Conservation (phyloP, 2,329 filamentous ascomycete genomes). For the Pseudogymnoascus sp. region DNA sequence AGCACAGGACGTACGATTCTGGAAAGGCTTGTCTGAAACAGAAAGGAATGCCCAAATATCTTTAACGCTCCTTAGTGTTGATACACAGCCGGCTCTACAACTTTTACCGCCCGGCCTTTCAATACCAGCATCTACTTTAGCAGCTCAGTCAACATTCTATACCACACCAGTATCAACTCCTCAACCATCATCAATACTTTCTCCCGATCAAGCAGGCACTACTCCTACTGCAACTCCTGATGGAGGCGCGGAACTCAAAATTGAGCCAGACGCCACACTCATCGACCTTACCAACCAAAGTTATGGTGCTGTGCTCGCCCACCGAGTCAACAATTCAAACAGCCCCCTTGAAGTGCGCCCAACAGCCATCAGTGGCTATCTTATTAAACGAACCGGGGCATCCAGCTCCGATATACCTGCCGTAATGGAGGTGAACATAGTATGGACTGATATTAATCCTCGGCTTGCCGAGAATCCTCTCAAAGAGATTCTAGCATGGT, state of each 20-base stretch:
- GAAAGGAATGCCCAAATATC: conserved; percentile 44
- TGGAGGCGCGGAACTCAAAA: conserved; percentile 38
- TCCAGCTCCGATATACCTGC: conserved; percentile 50
- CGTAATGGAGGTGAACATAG: conserved; percentile 56
- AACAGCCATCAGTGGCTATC: conserved; percentile 55
- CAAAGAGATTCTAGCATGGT: conserved; percentile 63
- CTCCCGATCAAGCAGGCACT: conserved; percentile 50
- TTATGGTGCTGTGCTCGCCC: conserved; percentile 65
- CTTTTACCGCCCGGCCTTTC: conserved; percentile 49
- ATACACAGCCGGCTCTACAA: conserved; percentile 57
- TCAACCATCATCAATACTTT: conserved; percentile 47
- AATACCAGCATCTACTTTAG: conserved; percentile 36
- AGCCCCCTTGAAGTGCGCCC: conserved; percentile 48
- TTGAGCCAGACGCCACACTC: conserved; percentile 60
- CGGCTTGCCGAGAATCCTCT: conserved; percentile 32
- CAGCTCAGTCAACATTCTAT: conserved; percentile 38
- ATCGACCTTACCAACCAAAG: conserved; percentile 67
- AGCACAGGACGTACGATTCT: conserved; percentile 54
- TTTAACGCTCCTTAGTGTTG: conserved; percentile 55
- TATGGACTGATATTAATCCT: conserved; percentile 39
- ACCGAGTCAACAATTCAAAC: conserved; percentile 54
- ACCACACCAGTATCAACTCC: conserved; percentile 64
- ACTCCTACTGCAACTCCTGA: conserved; percentile 27
- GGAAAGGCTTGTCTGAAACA: conserved; percentile 45
- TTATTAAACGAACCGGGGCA: conserved; percentile 54